These are phyloP conservation scores for Gomphus bonarii DNA, from an alignment of 1,284 basidiomycete species.

Conservation along the genomic window DNA sequence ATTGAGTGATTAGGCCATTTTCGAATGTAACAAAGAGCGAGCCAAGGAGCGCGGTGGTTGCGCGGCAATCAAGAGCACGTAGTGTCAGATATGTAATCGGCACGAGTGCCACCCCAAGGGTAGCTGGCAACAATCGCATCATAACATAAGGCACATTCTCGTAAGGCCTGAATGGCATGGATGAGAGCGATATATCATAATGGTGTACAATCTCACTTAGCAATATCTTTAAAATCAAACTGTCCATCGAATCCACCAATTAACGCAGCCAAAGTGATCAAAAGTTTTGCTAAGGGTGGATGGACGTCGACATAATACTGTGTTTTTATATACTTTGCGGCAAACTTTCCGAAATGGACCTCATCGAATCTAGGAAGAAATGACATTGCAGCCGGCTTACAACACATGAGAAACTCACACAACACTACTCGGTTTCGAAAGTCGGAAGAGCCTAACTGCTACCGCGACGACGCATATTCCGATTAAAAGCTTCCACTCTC, in stretches of 20 bases:
- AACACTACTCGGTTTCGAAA: slow-evolving; percentile 77
- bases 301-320: slow-evolving; percentile 95
- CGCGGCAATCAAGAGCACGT: slow-evolving; percentile 82
- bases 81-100: slow-evolving; percentile 92
- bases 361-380: slow-evolving; percentile 72
- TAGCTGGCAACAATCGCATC: slow-evolving; percentile 89
- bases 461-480: slow-evolving; percentile 56
- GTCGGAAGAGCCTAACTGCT: slow-evolving; percentile 67
- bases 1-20: slow-evolving; percentile 93
- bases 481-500: slow-evolving; percentile 66
- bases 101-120: slow-evolving; percentile 83
- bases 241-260: slow-evolving; percentile 87
- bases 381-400: slow-evolving; percentile 7
- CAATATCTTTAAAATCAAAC: slow-evolving; percentile 97
- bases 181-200: neutral
- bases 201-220: slow-evolving; percentile 51
- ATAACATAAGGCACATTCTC: slow-evolving; percentile 88
- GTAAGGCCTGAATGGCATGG: slow-evolving; percentile 48
- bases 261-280: slow-evolving; percentile 87
- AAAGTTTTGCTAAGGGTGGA: slow-evolving; percentile 90
- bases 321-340: slow-evolving; percentile 84
- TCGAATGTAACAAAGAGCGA: slow-evolving; percentile 92
- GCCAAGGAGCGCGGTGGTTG: slow-evolving; percentile 84
- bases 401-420: slow-evolving; percentile 50
- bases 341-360: slow-evolving; percentile 95